Conservation (phyloP, 1,139 yeast species). For the Petasospora fabianii region DNA sequence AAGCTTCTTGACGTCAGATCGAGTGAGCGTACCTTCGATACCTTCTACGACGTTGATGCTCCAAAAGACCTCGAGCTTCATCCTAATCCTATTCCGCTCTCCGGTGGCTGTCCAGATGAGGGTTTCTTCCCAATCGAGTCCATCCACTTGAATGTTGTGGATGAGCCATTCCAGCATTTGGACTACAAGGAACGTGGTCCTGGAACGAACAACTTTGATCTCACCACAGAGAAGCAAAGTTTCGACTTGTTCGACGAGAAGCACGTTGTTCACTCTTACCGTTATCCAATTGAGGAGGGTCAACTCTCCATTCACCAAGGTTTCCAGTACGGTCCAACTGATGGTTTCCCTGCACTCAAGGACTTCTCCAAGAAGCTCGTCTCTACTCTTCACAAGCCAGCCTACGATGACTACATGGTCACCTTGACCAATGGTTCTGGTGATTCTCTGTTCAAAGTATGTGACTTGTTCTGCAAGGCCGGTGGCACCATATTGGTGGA, state of each 20-base stretch:
- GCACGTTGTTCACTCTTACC: conserved; percentile 17
- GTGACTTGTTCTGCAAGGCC: conserved; percentile 50
- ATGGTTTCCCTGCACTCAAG: conserved; percentile 42
- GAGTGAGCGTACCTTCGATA: conserved; percentile 16
- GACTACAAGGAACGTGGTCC: conserved; percentile 19
- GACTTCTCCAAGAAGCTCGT: conserved; percentile 43
- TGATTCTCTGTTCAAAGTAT: conserved; percentile 59
- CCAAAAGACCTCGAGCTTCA: conserved; percentile 43
- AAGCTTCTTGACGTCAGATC: conserved; percentile 19
- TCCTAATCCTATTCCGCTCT: conserved; percentile 43
- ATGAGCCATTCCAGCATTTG: conserved; percentile 36
- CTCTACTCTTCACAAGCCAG: conserved; percentile 44
- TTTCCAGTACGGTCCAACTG: conserved; percentile 45
- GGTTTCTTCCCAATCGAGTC: conserved; percentile 58
- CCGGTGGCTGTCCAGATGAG: conserved; percentile 56
- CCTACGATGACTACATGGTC: conserved; percentile 51
- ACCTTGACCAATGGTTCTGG: conserved; percentile 64
- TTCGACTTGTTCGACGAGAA: conserved; percentile 20
- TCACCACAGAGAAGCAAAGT: conserved; percentile 20
- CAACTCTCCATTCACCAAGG: conserved; percentile 42
- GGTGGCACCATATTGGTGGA: conserved; percentile 59
- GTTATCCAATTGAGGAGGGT: conserved; percentile 27
- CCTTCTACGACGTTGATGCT: conserved; percentile 20
- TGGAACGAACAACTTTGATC: conserved; percentile 19
- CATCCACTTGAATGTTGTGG: conserved; percentile 43